Evolutionary conservation across 129 eudicot genomes (phyloP), one percentile per base, ranked within the genome.

Genomic region (Ambrosia artemisiifolia): DNA sequence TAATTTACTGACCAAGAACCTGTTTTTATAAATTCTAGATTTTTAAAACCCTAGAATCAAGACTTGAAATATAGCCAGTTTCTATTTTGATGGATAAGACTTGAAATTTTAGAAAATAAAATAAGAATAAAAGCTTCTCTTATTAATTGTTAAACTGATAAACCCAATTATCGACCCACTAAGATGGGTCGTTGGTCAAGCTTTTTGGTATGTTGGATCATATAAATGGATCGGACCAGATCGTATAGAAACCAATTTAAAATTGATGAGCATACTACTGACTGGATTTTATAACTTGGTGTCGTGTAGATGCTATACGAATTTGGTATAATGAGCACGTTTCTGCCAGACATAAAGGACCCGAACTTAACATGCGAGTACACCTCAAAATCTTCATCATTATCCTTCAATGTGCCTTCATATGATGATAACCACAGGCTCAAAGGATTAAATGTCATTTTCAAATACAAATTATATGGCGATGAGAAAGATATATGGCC

Each of bases 331-430:
- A 35, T 35, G 47, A 63, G 67, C 67, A 63, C 67, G 8, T 63
- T n/a, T 63, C 28, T 63, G 12, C 7, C 47, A 63, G 67, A 63
- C 46, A 16, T 63, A n/a, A 63, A 63, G 67, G 67, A 63, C 47
- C 28, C 67, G 3, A 35, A 34, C 46, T 6, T 63, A 4, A 63
- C 14, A 0, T 35, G 14, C n/a, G 48, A 63, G 46, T 16, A 35
- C 47, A 6, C 38, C 13, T 35, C 67, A 34, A 33, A 63, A 35
- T 34, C 67, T 34, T 63, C 67, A 63, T 35, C 14, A 3, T 63
- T 63, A 36, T 63, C 67, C 28, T 63, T 63, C 35, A 13, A 35
- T 1, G 67, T 63, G 67, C 66, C 66, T 61, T 61, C 44, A 13
- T 34, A n/a, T 61, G 3, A 24, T 17, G 35, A 36, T 7, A 63